Base-by-base conservation (phyloP, 2,329 filamentous ascomycete genomes). In the Aspergillus hiratsukae region DNA sequence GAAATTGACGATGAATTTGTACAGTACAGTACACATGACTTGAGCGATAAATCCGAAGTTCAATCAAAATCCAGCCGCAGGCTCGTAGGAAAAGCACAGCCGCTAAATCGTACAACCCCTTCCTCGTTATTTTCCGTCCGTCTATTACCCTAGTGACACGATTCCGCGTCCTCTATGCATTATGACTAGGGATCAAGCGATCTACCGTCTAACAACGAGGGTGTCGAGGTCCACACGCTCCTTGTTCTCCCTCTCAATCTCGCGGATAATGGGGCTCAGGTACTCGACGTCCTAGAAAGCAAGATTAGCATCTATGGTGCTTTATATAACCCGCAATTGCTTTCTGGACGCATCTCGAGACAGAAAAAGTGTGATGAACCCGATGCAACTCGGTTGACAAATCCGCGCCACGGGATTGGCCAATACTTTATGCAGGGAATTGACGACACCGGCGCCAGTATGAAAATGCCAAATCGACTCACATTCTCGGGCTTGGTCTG, bases 401-500 rank as follows among this genome's bases (percentile, higher is more conserved):
- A 73, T 73, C 66, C 69, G 60, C 58, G 61, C 59, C 61, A 70
- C 65, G 63, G 68, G 70, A 72, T 73, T 72, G 70, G 69, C 62
- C 62, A 62, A 66, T 61, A 53, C 51, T 46, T 41, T 50, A 64
- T 69, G 69, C 64, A 68, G 67, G 68, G 67, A 48, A 49, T 31
- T 43, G 55, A 65, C 56, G 43, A 48, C 49, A 54, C 57, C 53
- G 57, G 57, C 43, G 54, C 21, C 54, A 29, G 48, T 31, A 37
- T 46, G 52, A 53, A 58, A 51, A 56, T 27, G 53, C 27, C 37
- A 55, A 58, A 54, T 55, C 45, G 49, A 69, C 75, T 69, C 78
- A 89, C 87, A 64, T 89, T 83, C 59, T 85, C 80, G 37, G 83
- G 78, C 77, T 86, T 89, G 61, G 84, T 89, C 74, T 87, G 86